phyloP scores from a whole-genome alignment of 805 yeast genomes.

The Komagataella kurtzmanii region DNA sequence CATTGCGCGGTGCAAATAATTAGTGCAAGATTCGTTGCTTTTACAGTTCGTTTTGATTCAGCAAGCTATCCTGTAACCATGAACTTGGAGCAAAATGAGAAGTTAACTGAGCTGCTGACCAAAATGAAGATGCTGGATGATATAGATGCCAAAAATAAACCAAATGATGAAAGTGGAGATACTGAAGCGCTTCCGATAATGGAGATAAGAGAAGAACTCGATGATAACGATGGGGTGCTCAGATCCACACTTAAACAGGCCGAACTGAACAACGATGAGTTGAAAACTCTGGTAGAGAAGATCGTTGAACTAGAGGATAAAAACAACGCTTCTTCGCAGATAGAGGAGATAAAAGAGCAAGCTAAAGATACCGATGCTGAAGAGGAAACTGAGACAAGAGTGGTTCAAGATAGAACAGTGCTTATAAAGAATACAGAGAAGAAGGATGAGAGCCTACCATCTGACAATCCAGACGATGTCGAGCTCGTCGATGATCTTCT shows the following conservation, averaged over 20 bases:
- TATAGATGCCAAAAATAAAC: slow-evolving; percentile 15
- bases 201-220: slow-evolving; percentile 77
- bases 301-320: not conserved
- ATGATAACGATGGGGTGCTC: slow-evolving; percentile 68
- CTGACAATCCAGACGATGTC: not conserved
- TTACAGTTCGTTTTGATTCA: not conserved
- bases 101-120: slow-evolving; percentile 14
- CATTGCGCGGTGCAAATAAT: not conserved
- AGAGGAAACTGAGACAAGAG: not conserved
- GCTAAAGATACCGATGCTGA: slow-evolving; percentile 3
- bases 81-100: slow-evolving; percentile 3
- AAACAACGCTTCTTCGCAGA: slow-evolving; percentile 1
- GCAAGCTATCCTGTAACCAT: not conserved
- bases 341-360: slow-evolving; percentile 7
- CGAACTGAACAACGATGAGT: slow-evolving; percentile 4
- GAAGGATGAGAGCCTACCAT: not conserved
- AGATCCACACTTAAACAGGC: slow-evolving; percentile 18
- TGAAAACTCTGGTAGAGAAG: not conserved
- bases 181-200: slow-evolving; percentile 50
- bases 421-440: not conserved
- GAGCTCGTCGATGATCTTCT: not conserved
- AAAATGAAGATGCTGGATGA: slow-evolving; percentile 12
- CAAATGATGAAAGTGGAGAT: slow-evolving; percentile 4
- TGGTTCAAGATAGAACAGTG: not conserved
- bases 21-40: not conserved